These are phyloP conservation scores for Aspergillus carbonarius DNA, from an alignment of 2,329 filamentous ascomycete species.

Conservation along the genomic window DNA sequence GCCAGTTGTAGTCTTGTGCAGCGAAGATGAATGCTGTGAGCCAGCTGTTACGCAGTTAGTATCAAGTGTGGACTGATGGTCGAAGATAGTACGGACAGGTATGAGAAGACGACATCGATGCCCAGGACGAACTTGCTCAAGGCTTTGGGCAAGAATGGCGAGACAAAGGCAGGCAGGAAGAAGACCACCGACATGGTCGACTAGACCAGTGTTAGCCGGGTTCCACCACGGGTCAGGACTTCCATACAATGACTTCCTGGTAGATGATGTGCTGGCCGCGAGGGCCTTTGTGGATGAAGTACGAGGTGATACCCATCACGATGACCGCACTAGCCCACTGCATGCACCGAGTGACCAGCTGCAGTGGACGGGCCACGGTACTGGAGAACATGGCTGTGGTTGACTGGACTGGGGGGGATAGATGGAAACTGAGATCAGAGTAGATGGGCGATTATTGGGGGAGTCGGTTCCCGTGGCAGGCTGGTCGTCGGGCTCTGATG, in stretches of 20 bases:
- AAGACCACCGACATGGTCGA: conserved; percentile 40
- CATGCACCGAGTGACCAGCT: conserved; percentile 31
- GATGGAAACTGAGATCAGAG: background rate
- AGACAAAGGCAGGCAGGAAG: conserved; percentile 45
- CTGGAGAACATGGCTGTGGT: conserved; percentile 23
- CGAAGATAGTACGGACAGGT: conserved; percentile 38
- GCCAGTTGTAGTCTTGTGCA: conserved; percentile 44
- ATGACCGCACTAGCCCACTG: conserved; percentile 43
- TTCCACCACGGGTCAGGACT: background rate
- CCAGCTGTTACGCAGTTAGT: conserved; percentile 33
- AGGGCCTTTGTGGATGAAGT: conserved; percentile 37
- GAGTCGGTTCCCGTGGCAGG: background rate
- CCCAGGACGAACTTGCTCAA: conserved; percentile 39
- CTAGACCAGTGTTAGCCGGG: conserved; percentile 17
- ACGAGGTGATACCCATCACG: conserved; percentile 43
- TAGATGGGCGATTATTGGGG: background rate
- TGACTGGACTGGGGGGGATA: background rate
- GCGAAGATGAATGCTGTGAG: conserved; percentile 51
- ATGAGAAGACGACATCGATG: conserved; percentile 48
- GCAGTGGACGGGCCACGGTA: conserved; percentile 29
- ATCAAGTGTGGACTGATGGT: background rate
- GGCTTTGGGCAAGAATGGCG: conserved; percentile 38
- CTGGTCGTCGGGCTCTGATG: background rate
- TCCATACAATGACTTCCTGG: conserved; percentile 42
- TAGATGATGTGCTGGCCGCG: conserved; percentile 39